Evolutionary conservation across 345 rosid species (phyloP), one percentile per base, ranked within the genome.

Genomic region (Limnanthes douglasii): DNA sequence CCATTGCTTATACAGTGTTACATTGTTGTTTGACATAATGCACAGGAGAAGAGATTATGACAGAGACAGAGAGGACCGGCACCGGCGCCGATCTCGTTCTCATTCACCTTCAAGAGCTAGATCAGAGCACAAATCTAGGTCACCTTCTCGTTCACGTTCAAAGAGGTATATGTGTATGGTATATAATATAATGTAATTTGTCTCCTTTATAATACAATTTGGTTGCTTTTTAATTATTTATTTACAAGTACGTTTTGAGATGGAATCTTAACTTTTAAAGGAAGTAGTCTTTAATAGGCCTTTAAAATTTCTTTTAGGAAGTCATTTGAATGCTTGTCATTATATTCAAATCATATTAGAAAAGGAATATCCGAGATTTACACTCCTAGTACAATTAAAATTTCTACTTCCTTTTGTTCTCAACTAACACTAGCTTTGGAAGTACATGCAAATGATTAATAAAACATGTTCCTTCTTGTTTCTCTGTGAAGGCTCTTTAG

Each of bases 61-160:
- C n/a, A 62, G 70, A 48, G 69, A 64, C 19, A 63, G 69, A 54
- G 85, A 70, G 39, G 78, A 63, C 14, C 60, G 63, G 53, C 72
- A 62, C 34, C 63, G 68, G 55, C 79, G 41, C 51, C 72, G 2
- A 38, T 79, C 3, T 10, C 48, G 39, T 8, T 68, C 75, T 33
- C 57, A 28, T 11, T 78, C 82, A 34, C 64, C 11, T 19, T 71
- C 77, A 19, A 52, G 23, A 32, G 83, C 38, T 46, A 67, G 62
- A 59, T 73, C 86, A 9, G 86, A 70, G 43, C 77, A 45, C 14
- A 63, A 65, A 56, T 76, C 86, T 48, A 64, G 64, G 38, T 80
- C 93, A 31, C 66, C 69, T 1, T 64, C 78, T 8, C 75, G 85
- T 8, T 78, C 92, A 7, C 76, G 69, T 22, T 76, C 96, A 0